Percentiles rank a stretch among this genome's conserved stretches.
Evolutionary conservation across 2,329 filamentous ascomycete genomes (phyloP).

Genomic region (Aureobasidium pullulans): DNA sequence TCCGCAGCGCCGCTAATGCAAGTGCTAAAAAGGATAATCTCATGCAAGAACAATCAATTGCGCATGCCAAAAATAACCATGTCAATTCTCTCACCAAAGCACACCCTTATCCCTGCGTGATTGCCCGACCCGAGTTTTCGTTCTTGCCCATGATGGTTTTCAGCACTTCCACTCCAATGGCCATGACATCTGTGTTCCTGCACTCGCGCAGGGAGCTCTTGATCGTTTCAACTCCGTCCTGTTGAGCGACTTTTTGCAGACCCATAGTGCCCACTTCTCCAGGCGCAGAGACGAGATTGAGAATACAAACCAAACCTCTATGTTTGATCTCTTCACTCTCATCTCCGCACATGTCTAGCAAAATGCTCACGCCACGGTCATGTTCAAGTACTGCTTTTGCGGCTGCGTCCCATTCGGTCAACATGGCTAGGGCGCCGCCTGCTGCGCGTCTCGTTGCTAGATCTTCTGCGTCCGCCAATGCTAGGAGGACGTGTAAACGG

Average conservation of each 20-base stretch:
- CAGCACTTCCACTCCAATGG: slow-evolving; percentile 63
- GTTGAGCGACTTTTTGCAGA: slow-evolving; percentile 43
- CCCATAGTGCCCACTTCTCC: slow-evolving; percentile 55
- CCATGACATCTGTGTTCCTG: slow-evolving; percentile 61
- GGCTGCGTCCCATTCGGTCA: slow-evolving; percentile 71
- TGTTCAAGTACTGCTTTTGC: slow-evolving; percentile 63
- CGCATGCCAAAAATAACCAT: background rate
- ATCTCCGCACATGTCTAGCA: slow-evolving; percentile 75
- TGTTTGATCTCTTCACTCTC: slow-evolving; percentile 57
- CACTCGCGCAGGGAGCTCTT: slow-evolving; percentile 64
- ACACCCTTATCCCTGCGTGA: background rate
- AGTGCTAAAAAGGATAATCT: background rate
- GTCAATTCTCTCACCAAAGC: background rate
- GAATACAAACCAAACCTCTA: slow-evolving; percentile 58
- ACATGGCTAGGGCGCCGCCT: slow-evolving; percentile 76
- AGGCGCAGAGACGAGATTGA: slow-evolving; percentile 63
- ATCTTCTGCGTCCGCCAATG: slow-evolving; percentile 81
- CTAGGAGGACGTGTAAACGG: slow-evolving; percentile 75
- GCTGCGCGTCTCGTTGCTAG: slow-evolving; percentile 71
- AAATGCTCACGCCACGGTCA: slow-evolving; percentile 63
- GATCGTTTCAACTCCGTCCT: slow-evolving; percentile 59
- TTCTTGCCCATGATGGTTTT: slow-evolving; percentile 38
- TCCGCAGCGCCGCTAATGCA: background rate
- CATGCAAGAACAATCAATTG: background rate
- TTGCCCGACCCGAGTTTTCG: background rate